Base-by-base conservation (phyloP, 306 rosid species). In the Cicer bijugum region DNA sequence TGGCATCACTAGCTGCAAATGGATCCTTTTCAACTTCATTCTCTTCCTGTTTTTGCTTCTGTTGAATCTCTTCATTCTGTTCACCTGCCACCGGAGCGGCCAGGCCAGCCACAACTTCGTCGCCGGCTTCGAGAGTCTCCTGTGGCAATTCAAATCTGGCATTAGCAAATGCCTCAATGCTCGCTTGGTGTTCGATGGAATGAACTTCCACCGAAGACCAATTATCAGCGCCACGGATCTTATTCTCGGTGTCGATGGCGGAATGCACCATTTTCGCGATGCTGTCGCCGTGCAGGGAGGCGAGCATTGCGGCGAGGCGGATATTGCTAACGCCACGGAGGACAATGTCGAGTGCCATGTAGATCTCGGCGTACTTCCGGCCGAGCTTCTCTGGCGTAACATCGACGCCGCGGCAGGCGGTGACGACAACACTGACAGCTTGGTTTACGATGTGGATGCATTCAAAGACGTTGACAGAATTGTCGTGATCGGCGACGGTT, bases 261-360 rank as follows among this genome's bases (percentile, higher is more conserved):
- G 96, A 91, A 59, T 89, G 99, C 19, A 94, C 99, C 99, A 94
- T 94, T 82, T 89, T 91, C 20, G 99, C 99, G 16, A 94, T 88
- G 75, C 91, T 90, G 1, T 94, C 97, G 4, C 88, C 92, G 83
- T 94, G 99, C 95, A 94, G 70, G 1, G 97, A 79, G 23, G 91
- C 82, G 1, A 94, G 95, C 97, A 94, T 94, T 0, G 97, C 97
- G 6, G 99, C 97, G n/a, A 94, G 96, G 33, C 97, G 87, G 59
- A 94, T 91, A 71, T 82, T 87, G 69, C 96, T 90, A 10, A 90
- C 96, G 5, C 99, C 97, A 8, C 91, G 83, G 7, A 94, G 89
- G 58, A 94, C 99, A 69, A 94, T 94, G 76, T 94, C 97, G 40
- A 94, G 84, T 0, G 97, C 97, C 97, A 91, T 94, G 82, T 94